Percentiles rank a stretch among this genome's conserved stretches.
Evolutionary conservation across 2,329 filamentous ascomycete genomes (phyloP).

Genomic region (Periconia digitata): DNA sequence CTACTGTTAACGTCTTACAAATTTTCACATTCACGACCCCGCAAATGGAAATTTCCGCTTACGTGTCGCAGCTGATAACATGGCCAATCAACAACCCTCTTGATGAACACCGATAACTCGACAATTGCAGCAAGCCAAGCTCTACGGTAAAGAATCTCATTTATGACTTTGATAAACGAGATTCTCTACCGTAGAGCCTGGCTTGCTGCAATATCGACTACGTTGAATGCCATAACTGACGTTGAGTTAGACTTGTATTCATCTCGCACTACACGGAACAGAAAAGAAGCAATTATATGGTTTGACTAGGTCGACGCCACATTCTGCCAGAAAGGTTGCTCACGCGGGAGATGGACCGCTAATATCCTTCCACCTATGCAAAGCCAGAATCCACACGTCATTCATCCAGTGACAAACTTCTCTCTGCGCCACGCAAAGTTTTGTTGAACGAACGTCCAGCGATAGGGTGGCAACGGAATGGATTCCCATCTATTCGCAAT

Average conservation of each 20-base stretch:
- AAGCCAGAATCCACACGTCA: background rate
- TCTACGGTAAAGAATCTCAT: too few species aligned
- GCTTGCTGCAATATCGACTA: background rate
- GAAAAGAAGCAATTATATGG: background rate
- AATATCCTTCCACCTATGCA: background rate
- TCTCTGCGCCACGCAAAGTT: background rate
- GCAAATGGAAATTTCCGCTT: background rate
- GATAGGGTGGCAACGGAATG: background rate
- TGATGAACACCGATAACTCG: background rate
- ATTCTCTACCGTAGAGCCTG: too few species aligned
- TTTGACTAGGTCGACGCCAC: background rate
- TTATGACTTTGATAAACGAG: too few species aligned
- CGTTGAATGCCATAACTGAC: too few species aligned
- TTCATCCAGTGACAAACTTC: background rate
- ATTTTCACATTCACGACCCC: background rate
- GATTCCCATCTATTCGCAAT: background rate
- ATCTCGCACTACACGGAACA: background rate
- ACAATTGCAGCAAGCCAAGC: background rate
- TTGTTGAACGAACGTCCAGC: background rate
- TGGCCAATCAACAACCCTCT: background rate
- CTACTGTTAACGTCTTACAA: background rate
- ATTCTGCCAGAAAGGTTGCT: background rate
- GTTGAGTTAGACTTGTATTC: background rate
- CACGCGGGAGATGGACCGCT: background rate
- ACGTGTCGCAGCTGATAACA: background rate